Percentiles rank a stretch among this genome's conserved stretches.
phyloP scores from a whole-genome alignment of 192 early-diverging fungal species.

The Kickxella alabastrina region DNA sequence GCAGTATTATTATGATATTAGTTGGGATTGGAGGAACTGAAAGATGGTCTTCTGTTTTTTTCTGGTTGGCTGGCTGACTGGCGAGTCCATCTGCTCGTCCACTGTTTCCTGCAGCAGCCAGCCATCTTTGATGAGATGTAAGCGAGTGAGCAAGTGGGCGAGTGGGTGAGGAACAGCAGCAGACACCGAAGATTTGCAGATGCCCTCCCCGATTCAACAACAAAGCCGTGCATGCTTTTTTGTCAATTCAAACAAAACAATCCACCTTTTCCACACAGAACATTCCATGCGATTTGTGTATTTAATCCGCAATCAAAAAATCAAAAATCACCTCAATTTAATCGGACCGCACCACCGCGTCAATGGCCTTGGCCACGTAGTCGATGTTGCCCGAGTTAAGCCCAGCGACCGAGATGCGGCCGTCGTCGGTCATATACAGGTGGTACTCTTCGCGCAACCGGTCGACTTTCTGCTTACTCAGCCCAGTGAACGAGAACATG shows the following conservation, averaged over 20 bases:
- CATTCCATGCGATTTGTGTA: too few relatives aligned
- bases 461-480: conserved; percentile 70
- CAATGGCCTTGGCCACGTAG: conserved; percentile 85
- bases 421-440: conserved; percentile 91
- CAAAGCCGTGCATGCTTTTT: too few relatives aligned
- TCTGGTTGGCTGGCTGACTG: not conserved
- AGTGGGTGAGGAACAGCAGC: too few relatives aligned
- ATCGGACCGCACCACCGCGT: conserved; percentile 77
- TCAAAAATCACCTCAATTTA: conserved; percentile 9
- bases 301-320: too few relatives aligned
- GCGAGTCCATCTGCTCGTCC: not conserved
- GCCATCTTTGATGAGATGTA: too few relatives aligned
- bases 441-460: conserved; percentile 82
- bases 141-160: too few relatives aligned
- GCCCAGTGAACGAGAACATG: conserved; percentile 97
- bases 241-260: too few relatives aligned
- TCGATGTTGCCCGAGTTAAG: conserved; percentile 83
- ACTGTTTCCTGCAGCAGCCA: too few relatives aligned
- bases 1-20: too few relatives aligned
- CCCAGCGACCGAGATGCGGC: conserved; percentile 94
- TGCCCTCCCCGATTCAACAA: not conserved
- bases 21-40: not conserved
- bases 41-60: not conserved
- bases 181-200: too few relatives aligned
- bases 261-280: too few relatives aligned